Evolutionary conservation across 495 filamentous ascomycete genomes (phyloP).

Genomic region (Xylaria intraflava): DNA sequence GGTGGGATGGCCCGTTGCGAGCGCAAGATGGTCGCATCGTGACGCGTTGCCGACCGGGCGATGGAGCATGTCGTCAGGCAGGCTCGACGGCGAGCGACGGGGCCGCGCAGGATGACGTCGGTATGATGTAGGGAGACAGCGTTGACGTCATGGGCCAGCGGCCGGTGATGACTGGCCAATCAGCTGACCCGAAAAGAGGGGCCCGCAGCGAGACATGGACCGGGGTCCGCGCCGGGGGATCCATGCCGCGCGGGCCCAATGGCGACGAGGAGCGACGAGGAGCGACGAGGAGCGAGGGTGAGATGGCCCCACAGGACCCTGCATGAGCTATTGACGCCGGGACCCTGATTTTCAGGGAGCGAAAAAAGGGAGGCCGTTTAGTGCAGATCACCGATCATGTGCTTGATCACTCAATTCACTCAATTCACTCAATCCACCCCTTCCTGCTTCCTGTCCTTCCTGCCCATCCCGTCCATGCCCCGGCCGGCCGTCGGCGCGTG

Average conservation of each 20-base stretch:
- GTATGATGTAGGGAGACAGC: conserved; percentile 15
- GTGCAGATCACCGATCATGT: conserved; percentile 3
- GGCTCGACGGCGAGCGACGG: neutral
- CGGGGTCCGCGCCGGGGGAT: neutral
- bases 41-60: neutral
- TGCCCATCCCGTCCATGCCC: neutral
- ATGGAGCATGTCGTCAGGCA: conserved; percentile 8
- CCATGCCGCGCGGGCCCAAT: neutral
- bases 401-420: neutral
- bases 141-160: conserved; percentile 6
- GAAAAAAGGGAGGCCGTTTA: neutral
- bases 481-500: neutral
- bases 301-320: conserved; percentile 24
- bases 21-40: conserved; percentile 1
- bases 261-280: neutral
- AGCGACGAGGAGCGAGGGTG: no score
- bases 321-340: conserved; percentile 27
- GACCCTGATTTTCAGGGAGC: conserved; percentile 24
- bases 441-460: no score
- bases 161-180: conserved; percentile 1
- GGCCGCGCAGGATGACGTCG: conserved; percentile 20
- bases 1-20: conserved; percentile 3
- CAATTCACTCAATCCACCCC: neutral
- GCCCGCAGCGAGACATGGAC: neutral
- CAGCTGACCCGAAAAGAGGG: neutral